These are phyloP conservation scores for Tricholoma hemisulphureum DNA, from an alignment of 768 basidiomycete species.

Conservation along the genomic window DNA sequence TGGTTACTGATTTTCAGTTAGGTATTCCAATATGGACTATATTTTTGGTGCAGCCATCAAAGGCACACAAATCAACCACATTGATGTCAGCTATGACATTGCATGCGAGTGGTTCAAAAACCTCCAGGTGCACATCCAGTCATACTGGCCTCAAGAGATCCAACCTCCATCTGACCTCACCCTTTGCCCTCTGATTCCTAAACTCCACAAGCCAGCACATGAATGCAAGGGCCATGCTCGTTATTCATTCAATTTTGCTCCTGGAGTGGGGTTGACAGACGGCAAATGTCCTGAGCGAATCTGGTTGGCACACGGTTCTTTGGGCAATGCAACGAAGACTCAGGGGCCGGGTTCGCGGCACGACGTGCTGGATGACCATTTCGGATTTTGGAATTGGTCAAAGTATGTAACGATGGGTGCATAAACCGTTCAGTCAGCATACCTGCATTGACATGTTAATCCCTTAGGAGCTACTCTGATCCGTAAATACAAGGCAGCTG, in stretches of 20 bases:
- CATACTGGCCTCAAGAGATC: too few relatives aligned
- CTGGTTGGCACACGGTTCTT: slow-evolving; percentile 31
- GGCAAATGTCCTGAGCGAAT: slow-evolving; percentile 32
- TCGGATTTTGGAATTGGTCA: neutral
- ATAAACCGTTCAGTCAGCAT: too few relatives aligned
- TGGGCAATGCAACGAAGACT: too few relatives aligned
- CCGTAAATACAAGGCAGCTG: neutral
- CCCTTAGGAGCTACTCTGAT: neutral
- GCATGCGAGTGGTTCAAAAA: slow-evolving; percentile 22
- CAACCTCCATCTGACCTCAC: neutral
- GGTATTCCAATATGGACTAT: slow-evolving; percentile 22
- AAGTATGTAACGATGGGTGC: neutral
- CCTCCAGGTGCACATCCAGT: neutral
- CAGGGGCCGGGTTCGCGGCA: too few relatives aligned
- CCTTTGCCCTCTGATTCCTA: slow-evolving; percentile 25
- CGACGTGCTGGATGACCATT: slow-evolving; percentile 15
- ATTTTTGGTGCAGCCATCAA: slow-evolving; percentile 17
- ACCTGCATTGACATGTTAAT: too few relatives aligned
- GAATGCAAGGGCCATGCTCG: slow-evolving; percentile 18
- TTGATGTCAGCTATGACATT: slow-evolving; percentile 25
- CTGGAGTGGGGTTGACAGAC: slow-evolving; percentile 27
- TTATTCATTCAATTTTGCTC: slow-evolving; percentile 28
- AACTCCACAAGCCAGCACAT: slow-evolving; percentile 33
- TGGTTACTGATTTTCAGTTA: neutral
- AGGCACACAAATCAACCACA: neutral